These are phyloP conservation scores for Fusarium duplospermum DNA, from an alignment of 2,329 filamentous ascomycete species.

Conservation along the genomic window DNA sequence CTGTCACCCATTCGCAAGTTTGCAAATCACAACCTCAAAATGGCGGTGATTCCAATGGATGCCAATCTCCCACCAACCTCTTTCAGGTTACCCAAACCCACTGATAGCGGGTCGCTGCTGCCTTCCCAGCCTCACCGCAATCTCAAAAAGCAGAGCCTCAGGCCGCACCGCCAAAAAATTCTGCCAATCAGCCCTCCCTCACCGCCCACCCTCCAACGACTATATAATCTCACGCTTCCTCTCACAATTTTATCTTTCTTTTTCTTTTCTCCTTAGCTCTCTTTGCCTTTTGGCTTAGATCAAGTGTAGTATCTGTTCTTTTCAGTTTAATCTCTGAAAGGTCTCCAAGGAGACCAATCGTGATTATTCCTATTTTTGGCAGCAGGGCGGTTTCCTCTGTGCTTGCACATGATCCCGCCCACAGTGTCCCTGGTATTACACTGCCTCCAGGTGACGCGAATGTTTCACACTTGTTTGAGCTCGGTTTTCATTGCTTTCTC, in stretches of 20 bases:
- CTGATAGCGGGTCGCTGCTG: background rate
- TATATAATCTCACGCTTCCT: slow-evolving; percentile 39
- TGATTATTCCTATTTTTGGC: slow-evolving; percentile 80
- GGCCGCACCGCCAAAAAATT: slow-evolving; percentile 25
- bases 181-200: slow-evolving; percentile 41
- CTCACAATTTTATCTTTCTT: slow-evolving; percentile 33
- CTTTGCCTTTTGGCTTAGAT: slow-evolving; percentile 79
- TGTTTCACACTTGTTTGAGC: slow-evolving; percentile 23
- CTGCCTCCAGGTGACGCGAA: slow-evolving; percentile 56
- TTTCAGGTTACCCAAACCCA: background rate
- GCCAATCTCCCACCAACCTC: background rate
- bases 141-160: background rate
- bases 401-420: slow-evolving; percentile 51
- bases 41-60: background rate
- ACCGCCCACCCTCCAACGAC: slow-evolving; percentile 34
- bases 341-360: slow-evolving; percentile 76
- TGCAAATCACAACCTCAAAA: background rate
- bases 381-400: slow-evolving; percentile 49
- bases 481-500: slow-evolving; percentile 50
- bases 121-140: background rate
- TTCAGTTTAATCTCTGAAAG: slow-evolving; percentile 97
- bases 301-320: slow-evolving; percentile 98
- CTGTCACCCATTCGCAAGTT: background rate
- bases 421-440: slow-evolving; percentile 57
- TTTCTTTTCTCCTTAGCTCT: slow-evolving; percentile 55